Evolutionary conservation across 192 early-diverging fungal genomes (phyloP).

Genomic region (Backusella sp.): DNA sequence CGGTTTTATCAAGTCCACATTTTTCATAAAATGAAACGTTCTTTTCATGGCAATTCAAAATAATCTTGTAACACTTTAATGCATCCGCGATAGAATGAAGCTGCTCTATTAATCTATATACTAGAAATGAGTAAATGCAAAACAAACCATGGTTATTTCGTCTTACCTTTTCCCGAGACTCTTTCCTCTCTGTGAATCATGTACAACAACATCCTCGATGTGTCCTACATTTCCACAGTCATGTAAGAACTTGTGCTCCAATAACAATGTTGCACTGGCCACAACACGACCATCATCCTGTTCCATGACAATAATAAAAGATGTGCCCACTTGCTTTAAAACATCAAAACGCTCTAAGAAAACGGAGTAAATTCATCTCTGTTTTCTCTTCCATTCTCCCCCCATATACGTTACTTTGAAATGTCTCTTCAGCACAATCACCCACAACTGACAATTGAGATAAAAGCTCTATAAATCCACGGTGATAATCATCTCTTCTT

Average conservation of each 20-base stretch:
- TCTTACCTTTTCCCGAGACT: conserved; percentile 56
- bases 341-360: conserved; percentile 67
- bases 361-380: background rate
- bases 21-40: conserved; percentile 94
- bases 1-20: conserved; percentile 80
- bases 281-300: conserved; percentile 61
- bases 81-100: conserved; percentile 70
- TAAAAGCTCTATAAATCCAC: conserved; percentile 64
- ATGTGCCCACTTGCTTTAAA: conserved; percentile 65
- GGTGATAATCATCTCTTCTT: conserved; percentile 74
- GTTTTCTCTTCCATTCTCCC: too few species aligned
- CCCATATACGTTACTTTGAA: conserved; percentile 47
- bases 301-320: conserved; percentile 88
- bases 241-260: conserved; percentile 91
- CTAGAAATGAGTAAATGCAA: background rate
- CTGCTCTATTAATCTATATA: conserved; percentile 77
- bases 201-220: conserved; percentile 89
- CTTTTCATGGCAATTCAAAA: conserved; percentile 64
- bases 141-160: background rate
- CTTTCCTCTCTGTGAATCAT: conserved; percentile 70
- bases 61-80: conserved; percentile 91
- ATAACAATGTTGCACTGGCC: conserved; percentile 82
- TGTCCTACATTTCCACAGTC: conserved; percentile 84
- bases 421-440: conserved; percentile 64
- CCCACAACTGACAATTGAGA: conserved; percentile 81